Percentiles rank a stretch among this genome's conserved stretches.
These are phyloP conservation scores for Fusarium sp. DNA, from an alignment of 2,329 filamentous ascomycete genomes.

Conservation along the genomic window DNA sequence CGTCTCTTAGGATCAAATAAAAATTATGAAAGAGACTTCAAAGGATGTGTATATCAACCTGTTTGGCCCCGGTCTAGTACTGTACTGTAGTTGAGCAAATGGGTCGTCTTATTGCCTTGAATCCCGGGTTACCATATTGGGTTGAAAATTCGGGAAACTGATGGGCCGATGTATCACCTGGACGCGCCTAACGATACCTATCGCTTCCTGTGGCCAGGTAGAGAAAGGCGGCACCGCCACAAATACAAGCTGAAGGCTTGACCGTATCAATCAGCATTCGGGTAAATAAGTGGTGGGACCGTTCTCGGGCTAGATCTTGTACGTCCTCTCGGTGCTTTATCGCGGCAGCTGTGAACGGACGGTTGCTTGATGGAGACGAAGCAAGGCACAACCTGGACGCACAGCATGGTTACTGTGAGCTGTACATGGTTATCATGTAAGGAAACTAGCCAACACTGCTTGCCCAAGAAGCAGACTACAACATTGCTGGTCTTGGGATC, in stretches of 20 bases:
- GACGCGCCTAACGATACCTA: slow-evolving; percentile 7
- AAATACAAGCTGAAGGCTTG: slow-evolving; percentile 23
- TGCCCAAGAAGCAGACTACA: slow-evolving; percentile 5
- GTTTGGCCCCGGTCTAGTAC: no score
- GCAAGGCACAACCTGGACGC: slow-evolving; percentile 1
- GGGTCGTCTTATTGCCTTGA: not conserved
- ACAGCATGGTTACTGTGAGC: not conserved
- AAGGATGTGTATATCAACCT: no score
- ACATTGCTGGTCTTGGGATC: slow-evolving; percentile 19
- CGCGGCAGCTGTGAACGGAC: slow-evolving; percentile 11
- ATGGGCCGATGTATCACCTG: slow-evolving; percentile 19
- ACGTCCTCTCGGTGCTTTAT: slow-evolving; percentile 25
- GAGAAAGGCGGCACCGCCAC: not conserved
- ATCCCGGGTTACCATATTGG: not conserved
- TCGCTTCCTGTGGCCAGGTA: not conserved
- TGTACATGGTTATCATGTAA: not conserved
- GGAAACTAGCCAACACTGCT: slow-evolving; percentile 1
- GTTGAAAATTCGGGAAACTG: not conserved
- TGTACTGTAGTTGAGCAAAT: no score
- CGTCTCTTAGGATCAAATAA: not conserved
- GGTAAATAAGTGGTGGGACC: slow-evolving; percentile 1
- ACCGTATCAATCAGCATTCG: not conserved
- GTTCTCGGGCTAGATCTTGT: slow-evolving; percentile 17
- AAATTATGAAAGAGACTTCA: not conserved
- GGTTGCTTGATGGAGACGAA: slow-evolving; percentile 31